Evolutionary conservation across 345 rosid species (phyloP), one percentile per base, ranked within the genome.

Genomic region (Eucalyptus polyanthemos): DNA sequence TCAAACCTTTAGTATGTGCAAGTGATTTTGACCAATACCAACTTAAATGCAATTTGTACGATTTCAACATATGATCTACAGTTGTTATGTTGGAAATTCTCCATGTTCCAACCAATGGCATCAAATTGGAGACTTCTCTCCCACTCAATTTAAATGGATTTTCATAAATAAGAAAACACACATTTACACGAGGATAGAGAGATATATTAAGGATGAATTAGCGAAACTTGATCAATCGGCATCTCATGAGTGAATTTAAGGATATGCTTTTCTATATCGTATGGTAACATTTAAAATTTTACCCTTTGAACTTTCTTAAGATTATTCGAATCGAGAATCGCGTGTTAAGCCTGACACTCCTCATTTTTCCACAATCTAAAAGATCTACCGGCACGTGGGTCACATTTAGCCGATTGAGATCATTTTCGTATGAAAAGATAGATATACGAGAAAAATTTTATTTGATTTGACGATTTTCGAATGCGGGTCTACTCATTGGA

Each of bases 311-410:
- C 2, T 69, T 34, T 69, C 42, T 67, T 15, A 34, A 17, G 3
- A 31, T 67, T 9, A 14, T 4, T 58, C 14, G 0, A 58, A 27
- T 10, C 1, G 7, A 25, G 4, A 14, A 27, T 60, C 34, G 4
- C 25, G 4, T 10, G 25, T 5, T 1, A 10, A 19, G 44, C 2
- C 2, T n/a, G 4, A 5, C 24, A 5, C 8, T 2, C 1, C 0
- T 24, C 3, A 9, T 9, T 72, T 34, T 19, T 34, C 21, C 21
- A 19, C 81, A 9, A 10, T 10, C 4, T 17, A 19, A 34, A 34
- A 22, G 0, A 6, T 53, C 9, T 4, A 53, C 4, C 24, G 1
- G 3, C 44, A 4, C 25, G 3, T 11, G 8, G 1, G 8, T 10
- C 44, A 37, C 14, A 17, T 34, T 34, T 34, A 8, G 7, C 5